A percentile compares a stretch with the other conserved stretches of the same genome.
Conservation (phyloP, 108 stramenopile genomes). For the Cyclostephanos tholiformis region DNA sequence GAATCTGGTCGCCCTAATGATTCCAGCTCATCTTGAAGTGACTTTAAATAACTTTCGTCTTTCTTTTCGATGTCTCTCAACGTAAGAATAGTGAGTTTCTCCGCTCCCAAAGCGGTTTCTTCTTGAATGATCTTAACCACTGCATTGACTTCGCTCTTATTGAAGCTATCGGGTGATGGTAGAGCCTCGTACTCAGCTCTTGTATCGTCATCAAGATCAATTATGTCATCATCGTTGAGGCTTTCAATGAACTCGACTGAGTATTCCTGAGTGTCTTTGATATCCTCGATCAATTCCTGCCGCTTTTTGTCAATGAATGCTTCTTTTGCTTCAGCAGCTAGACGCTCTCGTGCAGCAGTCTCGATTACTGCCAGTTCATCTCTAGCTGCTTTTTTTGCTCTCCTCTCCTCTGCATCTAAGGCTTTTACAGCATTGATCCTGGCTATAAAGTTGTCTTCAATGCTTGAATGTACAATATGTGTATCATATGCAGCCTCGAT, state of each 20-base stretch:
- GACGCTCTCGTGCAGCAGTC: constrained; percentile 72
- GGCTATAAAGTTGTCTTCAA: constrained; percentile 79
- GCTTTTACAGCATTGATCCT: constrained; percentile 81
- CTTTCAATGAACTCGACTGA: constrained; percentile 75
- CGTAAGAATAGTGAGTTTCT: constrained; percentile 66
- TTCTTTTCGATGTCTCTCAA: constrained; percentile 70
- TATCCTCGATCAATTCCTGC: constrained; percentile 68
- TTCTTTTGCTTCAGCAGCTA: constrained; percentile 70
- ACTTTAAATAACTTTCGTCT: constrained; percentile 58
- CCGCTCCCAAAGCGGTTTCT: constrained; percentile 79
- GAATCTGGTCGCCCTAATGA: constrained; percentile 63
- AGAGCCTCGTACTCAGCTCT: constrained; percentile 84
- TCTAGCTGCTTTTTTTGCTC: constrained; percentile 76
- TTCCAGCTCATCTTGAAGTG: constrained; percentile 66
- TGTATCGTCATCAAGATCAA: constrained; percentile 87
- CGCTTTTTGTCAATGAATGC: constrained; percentile 82
- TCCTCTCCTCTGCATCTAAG: constrained; percentile 72
- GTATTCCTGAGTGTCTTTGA: constrained; percentile 67
- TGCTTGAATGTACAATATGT: constrained; percentile 61
- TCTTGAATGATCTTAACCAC: constrained; percentile 77
- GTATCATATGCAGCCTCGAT: constrained; percentile 89
- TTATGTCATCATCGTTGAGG: constrained; percentile 82
- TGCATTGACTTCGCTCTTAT: constrained; percentile 70
- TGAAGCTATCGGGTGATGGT: constrained; percentile 76
- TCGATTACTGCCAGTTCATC: constrained; percentile 77